Evolutionary conservation across 2,329 filamentous ascomycete genomes (phyloP).

Genomic region (Hypoxylon sp.): DNA sequence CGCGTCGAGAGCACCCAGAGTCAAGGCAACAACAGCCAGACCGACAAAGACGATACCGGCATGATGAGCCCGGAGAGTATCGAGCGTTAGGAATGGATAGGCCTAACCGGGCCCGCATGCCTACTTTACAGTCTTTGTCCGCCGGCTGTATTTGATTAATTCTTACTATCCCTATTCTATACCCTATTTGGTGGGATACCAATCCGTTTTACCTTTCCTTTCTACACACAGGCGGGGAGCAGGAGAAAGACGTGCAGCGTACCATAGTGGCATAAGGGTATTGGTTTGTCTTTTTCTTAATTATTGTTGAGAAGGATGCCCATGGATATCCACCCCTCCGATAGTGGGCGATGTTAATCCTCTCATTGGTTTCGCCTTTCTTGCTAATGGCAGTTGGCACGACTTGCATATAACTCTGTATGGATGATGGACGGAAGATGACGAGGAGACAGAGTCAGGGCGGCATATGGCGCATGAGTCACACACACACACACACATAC

Average conservation of each 20-base stretch:
- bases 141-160: slow-evolving; percentile 28
- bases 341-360: slow-evolving; percentile 5
- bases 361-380: slow-evolving; percentile 21
- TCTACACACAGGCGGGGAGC: slow-evolving; percentile 18
- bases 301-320: slow-evolving; percentile 11
- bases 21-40: slow-evolving; percentile 70
- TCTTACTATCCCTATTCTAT: slow-evolving; percentile 36
- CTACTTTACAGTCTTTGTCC: not conserved
- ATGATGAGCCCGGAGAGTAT: slow-evolving; percentile 91
- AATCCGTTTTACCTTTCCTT: slow-evolving; percentile 20
- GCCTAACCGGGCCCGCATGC: no score
- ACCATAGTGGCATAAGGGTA: slow-evolving; percentile 30
- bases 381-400: slow-evolving; percentile 33
- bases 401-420: slow-evolving; percentile 44
- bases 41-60: slow-evolving; percentile 76
- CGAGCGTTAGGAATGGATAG: slow-evolving; percentile 60
- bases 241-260: slow-evolving; percentile 30
- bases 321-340: slow-evolving; percentile 31
- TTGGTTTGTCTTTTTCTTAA: slow-evolving; percentile 25
- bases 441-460: slow-evolving; percentile 11
- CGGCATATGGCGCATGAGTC: slow-evolving; percentile 28
- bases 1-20: slow-evolving; percentile 69
- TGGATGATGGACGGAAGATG: slow-evolving; percentile 29
- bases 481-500: slow-evolving; percentile 1
- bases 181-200: slow-evolving; percentile 29